phyloP scores from a whole-genome alignment of 805 yeast genomes.

The Myxozyma nipponensis region DNA sequence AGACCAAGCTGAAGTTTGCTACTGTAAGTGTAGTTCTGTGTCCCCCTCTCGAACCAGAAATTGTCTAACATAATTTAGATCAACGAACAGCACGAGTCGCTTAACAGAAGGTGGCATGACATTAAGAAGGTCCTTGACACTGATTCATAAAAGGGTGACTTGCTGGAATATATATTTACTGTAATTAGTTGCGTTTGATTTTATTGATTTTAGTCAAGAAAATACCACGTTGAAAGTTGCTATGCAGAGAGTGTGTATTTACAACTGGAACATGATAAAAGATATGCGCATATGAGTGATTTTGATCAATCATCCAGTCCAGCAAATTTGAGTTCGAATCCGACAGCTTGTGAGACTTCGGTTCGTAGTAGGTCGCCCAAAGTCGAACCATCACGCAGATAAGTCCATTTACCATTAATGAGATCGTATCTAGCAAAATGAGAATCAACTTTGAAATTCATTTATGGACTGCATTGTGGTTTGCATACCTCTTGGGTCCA shows the following conservation, averaged over 20 bases:
- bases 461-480: background rate
- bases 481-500: conserved; percentile 65
- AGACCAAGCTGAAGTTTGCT: conserved; percentile 33
- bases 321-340: conserved; percentile 24
- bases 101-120: conserved; percentile 37
- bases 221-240: no score
- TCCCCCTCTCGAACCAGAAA: conserved; percentile 6
- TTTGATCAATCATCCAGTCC: conserved; percentile 24
- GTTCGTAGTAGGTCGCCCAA: conserved; percentile 47
- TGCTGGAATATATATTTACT: background rate
- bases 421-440: conserved; percentile 55
- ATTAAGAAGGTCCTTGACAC: conserved; percentile 34
- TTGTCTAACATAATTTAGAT: conserved; percentile 21
- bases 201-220: no score
- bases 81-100: conserved; percentile 32
- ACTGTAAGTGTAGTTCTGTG: no score
- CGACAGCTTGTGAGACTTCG: conserved; percentile 41
- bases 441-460: background rate
- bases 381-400: conserved; percentile 60
- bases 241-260: no score
- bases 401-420: conserved; percentile 70
- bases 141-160: no score
- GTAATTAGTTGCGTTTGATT: background rate
- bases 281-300: background rate
- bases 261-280: background rate